Percentiles rank a stretch among this genome's conserved stretches.
phyloP scores from a whole-genome alignment of 2,329 filamentous ascomycete genomes.

The Fusarium cicatricum region DNA sequence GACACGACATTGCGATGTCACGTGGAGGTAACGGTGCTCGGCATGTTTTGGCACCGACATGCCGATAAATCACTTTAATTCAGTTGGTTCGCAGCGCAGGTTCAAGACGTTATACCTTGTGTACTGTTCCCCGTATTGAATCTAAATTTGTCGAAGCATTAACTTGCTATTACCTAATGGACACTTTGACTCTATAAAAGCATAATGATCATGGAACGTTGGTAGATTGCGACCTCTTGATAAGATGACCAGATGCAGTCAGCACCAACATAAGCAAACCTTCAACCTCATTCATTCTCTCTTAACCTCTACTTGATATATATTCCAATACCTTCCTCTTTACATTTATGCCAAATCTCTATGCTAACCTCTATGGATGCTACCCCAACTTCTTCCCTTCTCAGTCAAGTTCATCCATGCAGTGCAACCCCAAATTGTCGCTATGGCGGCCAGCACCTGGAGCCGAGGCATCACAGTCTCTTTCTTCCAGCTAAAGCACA shows the following conservation, averaged over 20 bases:
- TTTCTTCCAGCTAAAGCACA: too few species aligned
- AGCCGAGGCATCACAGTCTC: conserved; percentile 17
- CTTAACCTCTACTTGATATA: background rate
- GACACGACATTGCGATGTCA: conserved; percentile 43
- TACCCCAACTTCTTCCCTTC: conserved; percentile 10
- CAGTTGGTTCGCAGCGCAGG: too few species aligned
- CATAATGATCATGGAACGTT: too few species aligned
- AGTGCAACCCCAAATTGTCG: conserved; percentile 27
- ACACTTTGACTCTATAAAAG: too few species aligned
- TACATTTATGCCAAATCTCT: background rate
- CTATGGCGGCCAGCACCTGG: background rate
- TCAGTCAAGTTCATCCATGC: background rate
- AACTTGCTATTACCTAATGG: too few species aligned
- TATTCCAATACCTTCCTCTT: background rate
- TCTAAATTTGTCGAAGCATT: too few species aligned
- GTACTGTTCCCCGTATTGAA: too few species aligned
- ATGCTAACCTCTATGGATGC: too few species aligned
- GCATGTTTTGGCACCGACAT: conserved; percentile 23
- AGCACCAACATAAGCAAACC: background rate
- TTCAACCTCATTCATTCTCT: background rate
- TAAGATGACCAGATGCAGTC: background rate
- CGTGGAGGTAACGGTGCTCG: conserved; percentile 27
- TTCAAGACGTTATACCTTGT: too few species aligned
- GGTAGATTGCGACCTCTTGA: too few species aligned
- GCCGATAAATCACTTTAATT: conserved; percentile 20